Conservation (phyloP, 2,329 filamentous ascomycete genomes). For the Pseudogymnoascus sp. region DNA sequence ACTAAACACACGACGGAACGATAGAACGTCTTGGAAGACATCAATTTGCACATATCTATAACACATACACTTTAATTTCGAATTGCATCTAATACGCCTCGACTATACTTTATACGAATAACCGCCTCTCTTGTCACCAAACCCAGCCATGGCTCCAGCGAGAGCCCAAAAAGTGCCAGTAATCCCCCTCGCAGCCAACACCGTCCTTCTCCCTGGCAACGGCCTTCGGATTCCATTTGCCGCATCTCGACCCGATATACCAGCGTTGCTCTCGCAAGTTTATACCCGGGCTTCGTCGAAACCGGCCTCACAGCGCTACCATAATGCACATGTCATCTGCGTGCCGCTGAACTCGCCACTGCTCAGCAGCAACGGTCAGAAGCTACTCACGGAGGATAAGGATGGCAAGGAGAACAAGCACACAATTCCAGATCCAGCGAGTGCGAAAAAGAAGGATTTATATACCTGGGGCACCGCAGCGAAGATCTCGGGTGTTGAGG, state of each 20-base stretch:
- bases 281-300: conserved; percentile 68
- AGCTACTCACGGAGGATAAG: conserved; percentile 56
- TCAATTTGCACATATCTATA: conserved; percentile 1
- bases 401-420: not conserved
- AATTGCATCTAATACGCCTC: not conserved
- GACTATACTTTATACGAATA: not conserved
- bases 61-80: not conserved
- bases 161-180: conserved; percentile 50
- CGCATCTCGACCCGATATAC: conserved; percentile 73
- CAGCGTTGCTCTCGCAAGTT: conserved; percentile 76
- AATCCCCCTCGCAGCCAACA: conserved; percentile 72
- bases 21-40: not conserved
- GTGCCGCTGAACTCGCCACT: conserved; percentile 74
- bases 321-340: conserved; percentile 73
- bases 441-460: conserved; percentile 62
- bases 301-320: conserved; percentile 54
- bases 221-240: conserved; percentile 78
- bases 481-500: conserved; percentile 71
- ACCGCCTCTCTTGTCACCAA: not conserved
- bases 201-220: conserved; percentile 78
- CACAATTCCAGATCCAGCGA: conserved; percentile 34
- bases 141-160: conserved; percentile 13
- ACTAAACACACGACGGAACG: conserved; percentile 2
- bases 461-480: conserved; percentile 77
- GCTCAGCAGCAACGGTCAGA: conserved; percentile 66